Evolutionary conservation across 2,329 filamentous ascomycete genomes (phyloP).

Genomic region (Calonectria leucothoes): DNA sequence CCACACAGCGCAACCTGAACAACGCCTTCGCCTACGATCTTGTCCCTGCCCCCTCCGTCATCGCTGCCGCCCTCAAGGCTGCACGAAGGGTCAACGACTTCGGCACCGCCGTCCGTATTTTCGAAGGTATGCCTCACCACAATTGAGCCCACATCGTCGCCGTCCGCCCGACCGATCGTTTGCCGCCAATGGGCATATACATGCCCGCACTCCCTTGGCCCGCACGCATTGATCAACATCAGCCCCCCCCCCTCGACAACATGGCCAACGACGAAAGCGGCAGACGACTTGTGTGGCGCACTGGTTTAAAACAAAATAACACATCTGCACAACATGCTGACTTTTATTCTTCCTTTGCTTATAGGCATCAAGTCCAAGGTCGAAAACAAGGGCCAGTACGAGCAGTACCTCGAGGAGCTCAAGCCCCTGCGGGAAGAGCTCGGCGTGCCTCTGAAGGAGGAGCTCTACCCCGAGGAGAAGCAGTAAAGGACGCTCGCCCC

Average conservation of each 20-base stretch:
- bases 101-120: conserved; percentile 97
- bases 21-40: conserved; percentile 99
- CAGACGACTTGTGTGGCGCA: conserved; percentile 6
- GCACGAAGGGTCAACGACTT: conserved; percentile 98
- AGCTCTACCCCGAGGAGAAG: conserved; percentile 79
- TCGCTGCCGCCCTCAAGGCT: conserved; percentile 91
- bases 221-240: conserved; percentile 24
- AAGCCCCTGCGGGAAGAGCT: conserved; percentile 94
- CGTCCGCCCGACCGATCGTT: conserved; percentile 24
- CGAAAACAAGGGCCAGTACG: conserved; percentile 97
- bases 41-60: conserved; percentile 91
- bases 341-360: conserved; percentile 25
- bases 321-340: conserved; percentile 25
- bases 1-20: conserved; percentile 85
- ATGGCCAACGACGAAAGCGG: background rate
- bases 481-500: conserved; percentile 51
- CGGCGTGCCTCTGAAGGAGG: conserved; percentile 90
- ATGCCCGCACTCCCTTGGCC: background rate
- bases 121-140: conserved; percentile 80
- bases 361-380: conserved; percentile 98
- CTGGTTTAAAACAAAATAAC: background rate
- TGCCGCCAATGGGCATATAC: background rate
- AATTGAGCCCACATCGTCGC: conserved; percentile 27
- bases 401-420: conserved; percentile 95
- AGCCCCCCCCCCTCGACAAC: conserved; percentile 3